phyloP scores from a whole-genome alignment of 495 filamentous ascomycete genomes.

The Tuber indicum region DNA sequence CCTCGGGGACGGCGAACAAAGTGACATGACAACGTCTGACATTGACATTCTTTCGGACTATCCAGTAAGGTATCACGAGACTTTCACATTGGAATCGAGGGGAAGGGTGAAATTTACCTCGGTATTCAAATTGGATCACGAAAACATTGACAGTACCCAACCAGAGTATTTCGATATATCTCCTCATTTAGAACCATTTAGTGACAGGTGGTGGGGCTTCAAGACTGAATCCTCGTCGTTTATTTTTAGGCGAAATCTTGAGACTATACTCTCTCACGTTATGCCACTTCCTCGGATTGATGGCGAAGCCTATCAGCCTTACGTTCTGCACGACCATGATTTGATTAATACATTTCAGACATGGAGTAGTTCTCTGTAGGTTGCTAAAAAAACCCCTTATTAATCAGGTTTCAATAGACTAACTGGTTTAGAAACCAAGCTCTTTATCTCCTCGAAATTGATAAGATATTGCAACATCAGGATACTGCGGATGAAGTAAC shows the following conservation, averaged over 20 bases:
- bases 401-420: background rate
- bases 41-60: background rate
- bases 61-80: background rate
- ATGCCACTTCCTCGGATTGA: background rate
- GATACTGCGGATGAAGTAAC: background rate
- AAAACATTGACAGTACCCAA: background rate
- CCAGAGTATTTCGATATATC: background rate
- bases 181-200: background rate
- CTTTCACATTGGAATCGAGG: background rate
- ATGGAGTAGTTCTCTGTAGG: background rate
- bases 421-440: background rate
- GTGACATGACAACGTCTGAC: background rate
- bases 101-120: background rate
- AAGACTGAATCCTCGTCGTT: background rate
- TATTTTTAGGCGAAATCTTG: constrained; percentile 1
- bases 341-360: background rate
- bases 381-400: background rate
- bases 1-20: background rate
- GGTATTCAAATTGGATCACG: background rate
- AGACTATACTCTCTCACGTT: background rate
- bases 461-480: background rate
- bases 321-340: background rate
- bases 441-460: background rate
- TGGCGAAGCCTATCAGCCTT: background rate
- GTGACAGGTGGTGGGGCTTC: background rate